A percentile compares a stretch with the other conserved stretches of the same genome.
These are phyloP conservation scores for Cystobasidium sp. DNA, from an alignment of 1,284 basidiomycete species.

Conservation along the genomic window DNA sequence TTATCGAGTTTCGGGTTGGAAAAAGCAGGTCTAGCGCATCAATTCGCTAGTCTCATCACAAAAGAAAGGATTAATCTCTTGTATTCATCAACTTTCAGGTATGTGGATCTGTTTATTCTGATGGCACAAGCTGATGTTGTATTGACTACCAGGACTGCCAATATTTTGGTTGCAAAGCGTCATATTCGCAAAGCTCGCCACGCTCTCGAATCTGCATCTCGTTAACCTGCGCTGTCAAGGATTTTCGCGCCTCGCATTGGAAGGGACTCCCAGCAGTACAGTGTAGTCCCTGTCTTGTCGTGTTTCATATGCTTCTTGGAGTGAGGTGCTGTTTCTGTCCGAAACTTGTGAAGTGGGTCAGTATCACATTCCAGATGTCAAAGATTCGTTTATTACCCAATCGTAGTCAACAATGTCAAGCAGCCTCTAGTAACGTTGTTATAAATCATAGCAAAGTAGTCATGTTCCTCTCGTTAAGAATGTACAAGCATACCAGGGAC, in stretches of 20 bases:
- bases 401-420: background rate
- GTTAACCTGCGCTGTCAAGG: background rate
- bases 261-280: too few relatives aligned
- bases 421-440: background rate
- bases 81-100: constrained; percentile 45
- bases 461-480: background rate
- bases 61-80: constrained; percentile 46
- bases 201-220: constrained; percentile 39
- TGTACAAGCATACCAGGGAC: constrained; percentile 19
- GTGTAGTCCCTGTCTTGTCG: too few relatives aligned
- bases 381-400: too few relatives aligned
- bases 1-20: constrained; percentile 49
- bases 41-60: constrained; percentile 48
- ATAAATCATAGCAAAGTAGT: background rate
- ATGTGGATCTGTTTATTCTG: background rate
- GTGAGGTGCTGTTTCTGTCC: too few relatives aligned
- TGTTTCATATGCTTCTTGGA: too few relatives aligned
- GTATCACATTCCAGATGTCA: background rate
- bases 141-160: constrained; percentile 43
- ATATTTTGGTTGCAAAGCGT: constrained; percentile 50
- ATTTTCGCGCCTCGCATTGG: too few relatives aligned
- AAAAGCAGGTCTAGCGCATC: constrained; percentile 50
- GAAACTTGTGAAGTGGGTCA: background rate
- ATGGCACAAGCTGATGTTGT: background rate
- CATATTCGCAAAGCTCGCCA: constrained; percentile 45